Evolutionary conservation across 305 asterid species (phyloP).

Genomic region (Ilex paraguariensis): DNA sequence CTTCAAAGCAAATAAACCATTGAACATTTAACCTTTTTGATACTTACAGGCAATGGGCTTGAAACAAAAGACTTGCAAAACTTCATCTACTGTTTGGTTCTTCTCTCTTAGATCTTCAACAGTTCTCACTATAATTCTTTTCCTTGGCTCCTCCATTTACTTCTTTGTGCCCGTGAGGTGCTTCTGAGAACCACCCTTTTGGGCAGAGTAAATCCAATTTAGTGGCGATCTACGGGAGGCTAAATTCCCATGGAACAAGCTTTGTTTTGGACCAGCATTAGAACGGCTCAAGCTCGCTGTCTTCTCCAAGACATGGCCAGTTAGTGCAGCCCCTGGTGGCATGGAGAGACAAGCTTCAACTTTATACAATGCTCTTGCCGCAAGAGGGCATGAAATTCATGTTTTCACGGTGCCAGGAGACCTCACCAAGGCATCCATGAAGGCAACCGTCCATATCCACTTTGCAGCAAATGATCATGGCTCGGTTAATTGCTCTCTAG

Average conservation of each 20-base stretch:
- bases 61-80: conserved; percentile 12
- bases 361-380: conserved; percentile 15
- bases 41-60: conserved; percentile 5
- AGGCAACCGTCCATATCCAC: conserved; percentile 11
- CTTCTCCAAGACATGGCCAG: conserved; percentile 24
- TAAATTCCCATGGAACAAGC: conserved; percentile 23
- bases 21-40: background rate
- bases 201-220: conserved; percentile 2
- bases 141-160: conserved; percentile 9
- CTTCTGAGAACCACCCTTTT: conserved; percentile 1
- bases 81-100: background rate
- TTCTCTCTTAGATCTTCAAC: conserved; percentile 5
- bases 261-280: conserved; percentile 12
- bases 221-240: conserved; percentile 11
- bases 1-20: too few relatives aligned
- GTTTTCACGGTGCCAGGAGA: conserved; percentile 17
- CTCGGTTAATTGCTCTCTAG: conserved; percentile 13
- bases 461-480: conserved; percentile 19
- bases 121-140: conserved; percentile 9
- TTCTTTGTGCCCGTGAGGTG: conserved; percentile 3
- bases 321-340: conserved; percentile 24
- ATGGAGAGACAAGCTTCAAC: conserved; percentile 27
- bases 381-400: conserved; percentile 19
- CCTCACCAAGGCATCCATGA: conserved; percentile 12
- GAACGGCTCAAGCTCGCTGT: conserved; percentile 17